phyloP scores from a whole-genome alignment of 73 alveolate species.

The Symbiodinium pilosum region DNA sequence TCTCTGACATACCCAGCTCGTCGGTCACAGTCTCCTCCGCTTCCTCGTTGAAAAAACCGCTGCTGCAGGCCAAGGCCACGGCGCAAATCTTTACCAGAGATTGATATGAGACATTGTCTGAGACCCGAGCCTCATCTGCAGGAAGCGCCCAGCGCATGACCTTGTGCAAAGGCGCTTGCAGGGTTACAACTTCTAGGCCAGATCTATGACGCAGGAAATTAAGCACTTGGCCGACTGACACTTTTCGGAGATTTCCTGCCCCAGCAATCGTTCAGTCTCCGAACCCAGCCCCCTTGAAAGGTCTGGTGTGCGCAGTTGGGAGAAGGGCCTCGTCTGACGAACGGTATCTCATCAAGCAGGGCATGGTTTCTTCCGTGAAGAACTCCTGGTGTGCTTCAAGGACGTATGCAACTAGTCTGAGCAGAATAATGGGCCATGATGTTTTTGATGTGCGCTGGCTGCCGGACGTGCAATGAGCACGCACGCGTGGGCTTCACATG shows the following conservation, averaged over 20 bases:
- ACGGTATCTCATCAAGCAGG: slow-evolving; percentile 70
- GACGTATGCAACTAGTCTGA: neutral
- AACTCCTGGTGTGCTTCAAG: neutral
- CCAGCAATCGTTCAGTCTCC: neutral
- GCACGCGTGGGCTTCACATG: no score
- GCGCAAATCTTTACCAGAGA: no score
- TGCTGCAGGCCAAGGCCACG: neutral
- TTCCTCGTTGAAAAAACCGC: neutral
- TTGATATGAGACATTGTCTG: no score
- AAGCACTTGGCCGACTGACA: slow-evolving; percentile 44
- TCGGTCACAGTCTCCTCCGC: slow-evolving; percentile 47
- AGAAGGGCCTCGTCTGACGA: slow-evolving; percentile 46
- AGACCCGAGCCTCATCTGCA: slow-evolving; percentile 4
- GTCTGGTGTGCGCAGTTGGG: no score
- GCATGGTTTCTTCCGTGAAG: slow-evolving; percentile 46
- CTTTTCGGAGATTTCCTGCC: slow-evolving; percentile 54
- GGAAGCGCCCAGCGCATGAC: slow-evolving; percentile 84
- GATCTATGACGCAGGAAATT: no score
- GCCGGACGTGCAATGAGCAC: no score
- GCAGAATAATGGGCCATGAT: no score
- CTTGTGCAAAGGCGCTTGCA: no score
- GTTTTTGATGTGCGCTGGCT: no score
- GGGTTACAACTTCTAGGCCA: no score
- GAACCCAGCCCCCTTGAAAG: no score
- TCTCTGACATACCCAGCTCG: slow-evolving; percentile 82